Percentiles rank a stretch among this genome's conserved stretches.
Conservation (phyloP, 805 yeast genomes). For the Teunomyces stri region DNA sequence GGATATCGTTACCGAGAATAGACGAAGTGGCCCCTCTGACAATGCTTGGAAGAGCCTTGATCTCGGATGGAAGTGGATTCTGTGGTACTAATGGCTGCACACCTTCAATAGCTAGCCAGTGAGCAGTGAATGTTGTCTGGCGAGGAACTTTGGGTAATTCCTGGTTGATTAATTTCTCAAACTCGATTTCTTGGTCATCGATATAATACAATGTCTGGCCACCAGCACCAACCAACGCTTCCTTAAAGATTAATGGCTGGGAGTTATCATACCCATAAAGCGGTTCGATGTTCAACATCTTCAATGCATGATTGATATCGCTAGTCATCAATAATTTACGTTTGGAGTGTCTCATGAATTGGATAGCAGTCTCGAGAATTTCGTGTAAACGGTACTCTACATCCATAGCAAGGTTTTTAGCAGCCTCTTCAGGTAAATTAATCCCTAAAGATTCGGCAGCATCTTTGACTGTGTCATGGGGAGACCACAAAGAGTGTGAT, state of each 20-base stretch:
- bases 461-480: conserved; percentile 93
- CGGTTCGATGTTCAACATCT: conserved; percentile 89
- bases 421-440: conserved; percentile 83
- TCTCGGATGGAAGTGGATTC: conserved; percentile 82
- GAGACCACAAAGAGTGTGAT: conserved; percentile 95
- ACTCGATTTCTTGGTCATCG: conserved; percentile 90
- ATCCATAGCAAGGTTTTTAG: conserved; percentile 96
- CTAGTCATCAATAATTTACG: conserved; percentile 75
- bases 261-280: conserved; percentile 80
- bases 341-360: conserved; percentile 93
- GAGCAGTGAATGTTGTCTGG: conserved; percentile 87
- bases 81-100: conserved; percentile 98
- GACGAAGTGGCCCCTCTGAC: conserved; percentile 77
- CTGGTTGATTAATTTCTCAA: conserved; percentile 88
- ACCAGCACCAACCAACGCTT: conserved; percentile 78
- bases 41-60: conserved; percentile 71
- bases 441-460: conserved; percentile 92
- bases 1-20: conserved; percentile 37
- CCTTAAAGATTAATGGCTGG: conserved; percentile 74
- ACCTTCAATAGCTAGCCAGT: conserved; percentile 98
- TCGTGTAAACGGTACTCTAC: conserved; percentile 97
- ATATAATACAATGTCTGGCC: conserved; percentile 92
- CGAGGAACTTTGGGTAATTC: conserved; percentile 96
- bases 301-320: conserved; percentile 79
- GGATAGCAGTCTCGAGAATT: conserved; percentile 90